A percentile compares a stretch with the other conserved stretches of the same genome.
phyloP scores from a whole-genome alignment of 202 grass and related monocot species.

The Miscanthus sacchariflorus region DNA sequence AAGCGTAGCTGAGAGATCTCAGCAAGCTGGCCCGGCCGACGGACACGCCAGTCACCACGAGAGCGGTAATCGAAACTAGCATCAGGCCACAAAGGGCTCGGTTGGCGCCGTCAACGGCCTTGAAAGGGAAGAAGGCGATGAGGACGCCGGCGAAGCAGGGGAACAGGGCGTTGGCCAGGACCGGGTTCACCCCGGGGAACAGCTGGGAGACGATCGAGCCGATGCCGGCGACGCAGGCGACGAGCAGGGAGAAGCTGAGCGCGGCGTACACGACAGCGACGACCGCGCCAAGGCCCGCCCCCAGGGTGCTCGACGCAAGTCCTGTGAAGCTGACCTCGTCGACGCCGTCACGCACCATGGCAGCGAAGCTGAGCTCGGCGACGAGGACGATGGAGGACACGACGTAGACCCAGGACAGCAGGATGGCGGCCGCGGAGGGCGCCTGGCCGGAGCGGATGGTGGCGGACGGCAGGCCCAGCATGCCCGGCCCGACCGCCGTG shows the following conservation, averaged over 20 bases:
- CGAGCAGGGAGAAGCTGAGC: slow-evolving; percentile 81
- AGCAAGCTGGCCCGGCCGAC: slow-evolving; percentile 69
- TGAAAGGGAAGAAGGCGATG: slow-evolving; percentile 82
- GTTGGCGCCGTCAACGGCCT: slow-evolving; percentile 73
- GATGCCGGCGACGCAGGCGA: slow-evolving; percentile 83
- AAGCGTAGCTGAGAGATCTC: slow-evolving; percentile 52
- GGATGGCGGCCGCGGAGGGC: slow-evolving; percentile 63
- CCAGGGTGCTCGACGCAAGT: slow-evolving; percentile 78
- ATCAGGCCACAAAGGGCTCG: slow-evolving; percentile 74
- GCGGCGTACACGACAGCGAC: slow-evolving; percentile 77
- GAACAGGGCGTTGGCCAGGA: slow-evolving; percentile 62
- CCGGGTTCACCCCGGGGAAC: slow-evolving; percentile 48
- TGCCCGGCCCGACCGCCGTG: slow-evolving; percentile 82
- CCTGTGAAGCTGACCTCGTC: slow-evolving; percentile 89
- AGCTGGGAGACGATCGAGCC: slow-evolving; percentile 64
- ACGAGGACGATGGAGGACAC: slow-evolving; percentile 86
- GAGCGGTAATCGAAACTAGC: slow-evolving; percentile 67
- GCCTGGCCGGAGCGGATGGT: slow-evolving; percentile 73
- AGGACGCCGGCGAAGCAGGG: slow-evolving; percentile 66
- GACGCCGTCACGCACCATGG: slow-evolving; percentile 58
- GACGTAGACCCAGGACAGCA: slow-evolving; percentile 81
- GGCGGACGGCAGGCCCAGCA: slow-evolving; percentile 79
- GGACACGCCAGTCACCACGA: slow-evolving; percentile 72
- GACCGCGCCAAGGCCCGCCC: slow-evolving; percentile 45
- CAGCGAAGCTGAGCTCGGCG: slow-evolving; percentile 76